Evolutionary conservation across 805 yeast genomes (phyloP).

Genomic region (Sugiyamaella lignohabitans): DNA sequence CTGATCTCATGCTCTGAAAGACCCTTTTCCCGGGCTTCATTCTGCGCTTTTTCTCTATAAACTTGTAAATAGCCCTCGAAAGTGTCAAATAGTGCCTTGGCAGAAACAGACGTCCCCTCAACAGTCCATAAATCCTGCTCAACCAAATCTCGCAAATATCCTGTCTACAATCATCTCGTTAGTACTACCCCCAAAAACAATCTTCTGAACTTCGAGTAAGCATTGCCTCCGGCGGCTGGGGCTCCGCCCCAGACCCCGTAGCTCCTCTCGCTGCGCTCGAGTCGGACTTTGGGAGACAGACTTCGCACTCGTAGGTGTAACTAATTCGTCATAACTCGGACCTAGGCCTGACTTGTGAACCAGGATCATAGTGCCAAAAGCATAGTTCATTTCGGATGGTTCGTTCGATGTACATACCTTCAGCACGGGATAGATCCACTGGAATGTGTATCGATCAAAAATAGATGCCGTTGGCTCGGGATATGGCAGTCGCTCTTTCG

Average conservation of each 20-base stretch:
- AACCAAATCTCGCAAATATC: constrained; percentile 56
- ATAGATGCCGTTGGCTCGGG: constrained; percentile 20
- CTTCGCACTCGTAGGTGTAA: no score
- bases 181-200: neutral
- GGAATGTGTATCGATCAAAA: constrained; percentile 15
- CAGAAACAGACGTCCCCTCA: constrained; percentile 32
- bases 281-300: no score
- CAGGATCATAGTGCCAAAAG: no score
- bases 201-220: no score
- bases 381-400: no score
- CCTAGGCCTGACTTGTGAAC: neutral
- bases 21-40: constrained; percentile 24
- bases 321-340: no score
- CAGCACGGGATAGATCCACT: constrained; percentile 22
- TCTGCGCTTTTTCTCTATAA: constrained; percentile 25
- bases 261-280: no score
- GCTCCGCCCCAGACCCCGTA: no score
- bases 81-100: constrained; percentile 32
- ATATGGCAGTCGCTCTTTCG: constrained; percentile 16
- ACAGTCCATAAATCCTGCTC: constrained; percentile 49
- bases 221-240: no score
- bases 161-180: constrained; percentile 30
- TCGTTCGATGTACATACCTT: constrained; percentile 15
- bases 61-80: constrained; percentile 32
- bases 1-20: constrained; percentile 41